Percentiles rank a stretch among this genome's conserved stretches.
These are phyloP conservation scores for Aspergillus terreus DNA, from an alignment of 2,329 filamentous ascomycete genomes.

Conservation along the genomic window DNA sequence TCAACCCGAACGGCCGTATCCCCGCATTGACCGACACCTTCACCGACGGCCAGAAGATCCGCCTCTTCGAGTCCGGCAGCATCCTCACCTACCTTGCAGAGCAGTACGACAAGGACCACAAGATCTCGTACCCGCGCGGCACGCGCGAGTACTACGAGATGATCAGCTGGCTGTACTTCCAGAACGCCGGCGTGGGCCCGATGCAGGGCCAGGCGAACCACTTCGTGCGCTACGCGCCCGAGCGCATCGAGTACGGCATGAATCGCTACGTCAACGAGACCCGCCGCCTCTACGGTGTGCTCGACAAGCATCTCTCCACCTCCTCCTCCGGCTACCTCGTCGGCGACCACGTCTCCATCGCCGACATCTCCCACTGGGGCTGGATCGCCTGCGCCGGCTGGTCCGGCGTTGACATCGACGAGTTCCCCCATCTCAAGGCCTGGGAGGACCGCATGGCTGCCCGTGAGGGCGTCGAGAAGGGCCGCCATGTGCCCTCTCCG, in stretches of 20 bases:
- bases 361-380: constrained; percentile 76
- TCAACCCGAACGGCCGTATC: constrained; percentile 92
- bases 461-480: constrained; percentile 70
- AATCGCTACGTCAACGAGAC: constrained; percentile 81
- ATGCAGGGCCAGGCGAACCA: constrained; percentile 87
- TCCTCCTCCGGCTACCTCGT: constrained; percentile 52
- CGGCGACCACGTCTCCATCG: constrained; percentile 48
- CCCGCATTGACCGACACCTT: constrained; percentile 80
- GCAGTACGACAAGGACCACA: constrained; percentile 75
- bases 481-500: constrained; percentile 65
- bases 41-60: constrained; percentile 67
- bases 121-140: constrained; percentile 72
- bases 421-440: constrained; percentile 71
- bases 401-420: constrained; percentile 64
- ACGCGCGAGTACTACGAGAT: constrained; percentile 73
- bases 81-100: constrained; percentile 83
- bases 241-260: constrained; percentile 77
- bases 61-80: constrained; percentile 76
- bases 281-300: constrained; percentile 71
- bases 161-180: constrained; percentile 74
- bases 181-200: constrained; percentile 75
- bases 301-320: constrained; percentile 65
- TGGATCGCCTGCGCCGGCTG: constrained; percentile 65
- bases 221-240: constrained; percentile 76
- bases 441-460: constrained; percentile 72